phyloP scores from a whole-genome alignment of 202 grass and related monocot genomes.

The Brachypodium distachyon region DNA sequence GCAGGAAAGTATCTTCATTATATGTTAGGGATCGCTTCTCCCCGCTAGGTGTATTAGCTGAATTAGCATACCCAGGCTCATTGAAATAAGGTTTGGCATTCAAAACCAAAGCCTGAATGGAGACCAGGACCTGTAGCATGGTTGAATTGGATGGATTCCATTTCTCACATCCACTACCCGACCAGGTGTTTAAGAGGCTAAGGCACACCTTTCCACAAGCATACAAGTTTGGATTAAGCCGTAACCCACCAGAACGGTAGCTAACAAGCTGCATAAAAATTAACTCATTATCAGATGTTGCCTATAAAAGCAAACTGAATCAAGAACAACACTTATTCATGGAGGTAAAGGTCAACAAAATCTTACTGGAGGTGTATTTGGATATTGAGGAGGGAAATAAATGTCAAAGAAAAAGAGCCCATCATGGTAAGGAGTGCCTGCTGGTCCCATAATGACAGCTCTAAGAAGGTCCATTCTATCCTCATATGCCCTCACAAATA shows the following conservation, averaged over 20 bases:
- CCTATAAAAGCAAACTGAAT: neutral
- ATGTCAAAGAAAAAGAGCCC: slow-evolving; percentile 95
- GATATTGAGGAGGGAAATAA: slow-evolving; percentile 79
- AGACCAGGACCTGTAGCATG: slow-evolving; percentile 80
- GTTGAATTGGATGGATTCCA: slow-evolving; percentile 81
- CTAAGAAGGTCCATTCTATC: slow-evolving; percentile 92
- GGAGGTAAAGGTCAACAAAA: neutral
- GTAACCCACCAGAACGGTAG: slow-evolving; percentile 76
- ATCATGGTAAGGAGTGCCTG: slow-evolving; percentile 89
- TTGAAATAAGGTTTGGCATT: slow-evolving; percentile 94
- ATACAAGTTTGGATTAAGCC: slow-evolving; percentile 94
- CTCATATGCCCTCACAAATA: slow-evolving; percentile 78
- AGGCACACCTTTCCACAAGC: slow-evolving; percentile 83
- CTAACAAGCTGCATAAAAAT: slow-evolving; percentile 56
- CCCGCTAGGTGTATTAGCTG: slow-evolving; percentile 53
- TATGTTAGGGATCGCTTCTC: slow-evolving; percentile 69
- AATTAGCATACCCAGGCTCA: slow-evolving; percentile 56
- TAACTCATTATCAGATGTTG: neutral
- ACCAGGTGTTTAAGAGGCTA: slow-evolving; percentile 91
- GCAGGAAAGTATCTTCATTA: slow-evolving; percentile 79
- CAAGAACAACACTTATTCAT: slow-evolving; percentile 5
- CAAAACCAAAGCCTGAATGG: slow-evolving; percentile 88
- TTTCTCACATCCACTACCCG: slow-evolving; percentile 66
- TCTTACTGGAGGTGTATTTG: slow-evolving; percentile 63
- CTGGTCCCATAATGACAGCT: slow-evolving; percentile 74